Conservation (phyloP, 345 rosid species). For the Populus alba region DNA sequence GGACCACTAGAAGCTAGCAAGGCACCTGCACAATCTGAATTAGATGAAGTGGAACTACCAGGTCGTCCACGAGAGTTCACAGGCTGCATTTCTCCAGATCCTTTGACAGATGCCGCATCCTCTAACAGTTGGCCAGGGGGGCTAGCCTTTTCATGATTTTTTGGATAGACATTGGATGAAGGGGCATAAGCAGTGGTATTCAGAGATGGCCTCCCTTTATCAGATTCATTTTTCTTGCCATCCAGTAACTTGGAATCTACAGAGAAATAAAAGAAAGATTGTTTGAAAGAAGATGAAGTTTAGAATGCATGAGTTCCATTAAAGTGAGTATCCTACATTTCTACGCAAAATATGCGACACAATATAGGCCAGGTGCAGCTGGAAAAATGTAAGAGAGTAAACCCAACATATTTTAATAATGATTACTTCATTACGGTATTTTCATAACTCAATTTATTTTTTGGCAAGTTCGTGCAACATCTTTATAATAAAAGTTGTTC, state of each 20-base stretch:
- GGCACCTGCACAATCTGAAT: conserved; percentile 45
- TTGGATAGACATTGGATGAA: conserved; percentile 30
- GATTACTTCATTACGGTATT: background rate
- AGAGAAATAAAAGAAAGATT: background rate
- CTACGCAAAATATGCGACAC: background rate
- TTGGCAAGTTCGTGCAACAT: background rate
- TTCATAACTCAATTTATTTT: background rate
- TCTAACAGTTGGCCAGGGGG: conserved; percentile 44
- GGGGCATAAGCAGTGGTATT: conserved; percentile 33
- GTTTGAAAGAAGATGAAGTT: background rate
- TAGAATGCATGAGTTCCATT: background rate
- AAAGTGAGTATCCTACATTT: background rate
- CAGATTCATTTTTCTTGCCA: conserved; percentile 36
- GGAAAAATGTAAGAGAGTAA: background rate
- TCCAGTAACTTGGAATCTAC: conserved; percentile 37
- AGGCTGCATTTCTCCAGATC: conserved; percentile 36
- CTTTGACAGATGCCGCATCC: conserved; percentile 36
- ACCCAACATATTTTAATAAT: background rate
- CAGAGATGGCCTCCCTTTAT: conserved; percentile 36
- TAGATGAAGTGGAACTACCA: conserved; percentile 59
- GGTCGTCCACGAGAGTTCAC: conserved; percentile 46
- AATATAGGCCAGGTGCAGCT: background rate
- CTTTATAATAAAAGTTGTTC: background rate
- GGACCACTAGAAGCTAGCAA: conserved; percentile 47
- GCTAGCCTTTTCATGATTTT: conserved; percentile 41